A percentile compares a stretch with the other conserved stretches of the same genome.
Evolutionary conservation across 345 rosid species (phyloP).

Genomic region (Adansonia digitata): DNA sequence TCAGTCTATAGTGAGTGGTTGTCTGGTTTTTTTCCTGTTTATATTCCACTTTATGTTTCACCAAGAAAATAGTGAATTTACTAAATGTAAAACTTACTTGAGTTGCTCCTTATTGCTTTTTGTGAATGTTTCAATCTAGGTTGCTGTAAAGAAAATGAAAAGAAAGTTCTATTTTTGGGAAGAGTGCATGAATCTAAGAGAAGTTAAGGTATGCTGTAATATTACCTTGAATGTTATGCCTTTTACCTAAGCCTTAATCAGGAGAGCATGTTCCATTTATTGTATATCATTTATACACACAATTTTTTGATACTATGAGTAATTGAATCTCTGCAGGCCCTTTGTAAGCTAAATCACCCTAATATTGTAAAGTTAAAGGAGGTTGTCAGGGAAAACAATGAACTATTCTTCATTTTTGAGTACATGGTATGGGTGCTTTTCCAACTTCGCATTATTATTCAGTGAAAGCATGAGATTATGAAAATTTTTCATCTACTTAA

Average conservation of each 20-base stretch:
- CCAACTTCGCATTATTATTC: background rate
- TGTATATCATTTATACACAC: background rate
- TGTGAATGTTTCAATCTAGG: constrained; percentile 33
- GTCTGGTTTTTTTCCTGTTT: background rate
- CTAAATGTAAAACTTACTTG: background rate
- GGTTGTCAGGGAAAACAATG: constrained; percentile 81
- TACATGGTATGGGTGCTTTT: constrained; percentile 62
- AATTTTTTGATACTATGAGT: background rate
- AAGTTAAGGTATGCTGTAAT: constrained; percentile 63
- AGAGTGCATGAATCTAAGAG: constrained; percentile 82
- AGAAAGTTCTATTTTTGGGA: constrained; percentile 89
- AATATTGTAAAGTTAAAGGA: constrained; percentile 86
- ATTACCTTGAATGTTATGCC: background rate
- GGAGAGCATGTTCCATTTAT: constrained; percentile 3
- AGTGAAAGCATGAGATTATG: background rate
- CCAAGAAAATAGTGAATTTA: background rate
- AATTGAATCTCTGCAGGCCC: constrained; percentile 59
- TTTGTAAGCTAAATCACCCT: constrained; percentile 78
- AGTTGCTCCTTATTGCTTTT: background rate
- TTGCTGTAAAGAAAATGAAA: constrained; percentile 98
- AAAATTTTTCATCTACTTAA: background rate
- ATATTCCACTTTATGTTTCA: background rate
- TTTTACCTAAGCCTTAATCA: background rate
- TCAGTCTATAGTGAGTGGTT: background rate
- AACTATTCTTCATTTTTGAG: constrained; percentile 87